Evolutionary conservation across 192 early-diverging fungal genomes (phyloP), one percentile per base, ranked within the genome.

Genomic region (Umbelopsis sp.): DNA sequence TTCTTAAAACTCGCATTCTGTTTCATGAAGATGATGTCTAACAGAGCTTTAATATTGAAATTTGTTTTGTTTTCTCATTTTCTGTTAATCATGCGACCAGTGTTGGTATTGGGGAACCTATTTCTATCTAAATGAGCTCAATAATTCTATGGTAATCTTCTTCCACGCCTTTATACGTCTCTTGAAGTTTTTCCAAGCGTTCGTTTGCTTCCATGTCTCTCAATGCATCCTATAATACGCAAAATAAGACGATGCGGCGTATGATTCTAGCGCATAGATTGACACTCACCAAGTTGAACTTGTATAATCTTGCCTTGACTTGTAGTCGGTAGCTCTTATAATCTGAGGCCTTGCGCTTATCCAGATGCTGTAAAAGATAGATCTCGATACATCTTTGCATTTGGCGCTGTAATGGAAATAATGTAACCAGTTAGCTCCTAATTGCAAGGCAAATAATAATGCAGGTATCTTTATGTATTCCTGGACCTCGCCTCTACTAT

Each of bases 261-360:
- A 25, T 54, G 41, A 59, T 11, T 74, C 21, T 3, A 44, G 9
- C 25, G 53, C 49, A 14, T 36, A 21, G 29, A 29, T 3, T 21
- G 65, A 74, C 20, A 66, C 68, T 68, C 80, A 83, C 91, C 73
- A 80, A 77, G 77, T 97, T 96, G 54, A 91, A 92, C 20, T 83
- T 80, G 80, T 90, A 98, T 12, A 98, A 78, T 21, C 95, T 76
- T 49, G 87, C 81, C 81, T 98, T 98, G 20, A 98, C 92, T 73
- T 90, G 90, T 52, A 96, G 74, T 59, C 95, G 79, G 80, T 91
- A 95, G 20, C 74, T 72, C 45, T 82, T 79, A 36, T 85, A 87
- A 31, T 74, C 83, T 0, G 56, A 73, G 17, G 75, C 76, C 50
- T 83, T 82, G 16, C 71, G 38, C 52, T 86, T 86, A 66, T 94